Percentiles rank a stretch among this genome's conserved stretches.
These are phyloP conservation scores for Stachybotrys chartarum DNA, from an alignment of 2,329 filamentous ascomycete genomes.

Conservation along the genomic window DNA sequence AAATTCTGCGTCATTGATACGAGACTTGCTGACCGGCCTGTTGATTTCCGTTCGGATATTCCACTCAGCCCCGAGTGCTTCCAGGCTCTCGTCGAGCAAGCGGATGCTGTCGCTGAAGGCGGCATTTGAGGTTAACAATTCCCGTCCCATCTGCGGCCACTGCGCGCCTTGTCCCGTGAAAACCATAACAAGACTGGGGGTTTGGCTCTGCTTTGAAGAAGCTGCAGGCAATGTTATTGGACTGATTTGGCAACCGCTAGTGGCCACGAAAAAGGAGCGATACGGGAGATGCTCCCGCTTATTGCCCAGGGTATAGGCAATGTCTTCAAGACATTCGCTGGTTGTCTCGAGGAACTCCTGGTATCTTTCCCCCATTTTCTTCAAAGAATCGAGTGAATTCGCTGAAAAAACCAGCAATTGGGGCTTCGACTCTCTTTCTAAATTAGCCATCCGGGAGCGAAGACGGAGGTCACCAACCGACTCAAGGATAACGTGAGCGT, in stretches of 20 bases:
- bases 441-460: not conserved
- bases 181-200: constrained; percentile 11
- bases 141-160: constrained; percentile 21
- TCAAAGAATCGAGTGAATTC: constrained; percentile 5
- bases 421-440: not conserved
- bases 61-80: constrained; percentile 5
- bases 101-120: constrained; percentile 4
- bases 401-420: constrained; percentile 12
- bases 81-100: constrained; percentile 3
- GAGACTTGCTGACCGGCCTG: constrained; percentile 3
- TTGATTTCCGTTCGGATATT: constrained; percentile 12
- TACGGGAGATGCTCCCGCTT: constrained; percentile 18
- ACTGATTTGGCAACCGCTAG: not conserved
- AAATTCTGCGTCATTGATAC: constrained; percentile 20
- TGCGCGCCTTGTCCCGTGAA: constrained; percentile 30
- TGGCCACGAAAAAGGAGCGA: constrained; percentile 8
- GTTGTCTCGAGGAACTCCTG: constrained; percentile 11
- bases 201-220: not conserved
- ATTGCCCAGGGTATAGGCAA: constrained; percentile 21
- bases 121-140: constrained; percentile 8
- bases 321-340: constrained; percentile 4
- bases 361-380: constrained; percentile 7
- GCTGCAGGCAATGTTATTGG: not conserved
- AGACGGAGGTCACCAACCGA: not conserved
- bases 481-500: constrained; percentile 25